Evolutionary conservation across 2,329 filamentous ascomycete genomes (phyloP), one percentile per base, ranked within the genome.

Genomic region (Magnaporthiopsis rhizophila): DNA sequence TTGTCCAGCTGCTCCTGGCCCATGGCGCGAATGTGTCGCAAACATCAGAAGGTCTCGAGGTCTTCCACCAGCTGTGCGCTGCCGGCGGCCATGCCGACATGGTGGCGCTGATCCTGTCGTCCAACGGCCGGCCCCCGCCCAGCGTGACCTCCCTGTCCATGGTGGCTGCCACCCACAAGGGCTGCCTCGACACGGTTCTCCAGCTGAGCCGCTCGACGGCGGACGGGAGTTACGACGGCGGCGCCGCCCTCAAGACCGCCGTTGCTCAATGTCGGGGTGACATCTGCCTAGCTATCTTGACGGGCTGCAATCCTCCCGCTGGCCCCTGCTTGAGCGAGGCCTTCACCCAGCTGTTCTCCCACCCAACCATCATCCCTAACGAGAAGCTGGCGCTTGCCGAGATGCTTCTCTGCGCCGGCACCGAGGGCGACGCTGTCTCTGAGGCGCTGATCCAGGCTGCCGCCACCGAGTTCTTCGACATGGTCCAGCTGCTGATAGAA

Each of bases 381-480:
- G 78, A 81, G 38, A 85, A 83, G 68, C 72, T 83, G 58, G 77
- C 78, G 2, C 74, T 87, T 66, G 76, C 81, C 0, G 84, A 88
- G 69, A 73, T 85, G 3, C 70, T 88, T 1, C 75, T 88, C 1
- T 86, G 84, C 63, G 84, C 82, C 1, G 85, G 85, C 0, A 84
- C 84, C 1, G 74, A 77, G 15, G 85, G 85, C 1, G 79, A 83
- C 18, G 73, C 77, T 0, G 73, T 84, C 0, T 78, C 82, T 0
- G 72, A 75, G 36, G 82, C 80, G 0, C 74, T 87, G 0, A 72
- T 81, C 8, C 74, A 80, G 38, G 81, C 83, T 0, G 81, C 79
- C 62, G 74, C 78, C 8, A 77, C 76, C 2, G 79, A 81, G 58
- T 85, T 82, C 65, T 76, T 81, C 64, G 81, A 84, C 57, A 82